These are phyloP conservation scores for Fraxinus ornus DNA, from an alignment of 305 asterid species.

Conservation along the genomic window DNA sequence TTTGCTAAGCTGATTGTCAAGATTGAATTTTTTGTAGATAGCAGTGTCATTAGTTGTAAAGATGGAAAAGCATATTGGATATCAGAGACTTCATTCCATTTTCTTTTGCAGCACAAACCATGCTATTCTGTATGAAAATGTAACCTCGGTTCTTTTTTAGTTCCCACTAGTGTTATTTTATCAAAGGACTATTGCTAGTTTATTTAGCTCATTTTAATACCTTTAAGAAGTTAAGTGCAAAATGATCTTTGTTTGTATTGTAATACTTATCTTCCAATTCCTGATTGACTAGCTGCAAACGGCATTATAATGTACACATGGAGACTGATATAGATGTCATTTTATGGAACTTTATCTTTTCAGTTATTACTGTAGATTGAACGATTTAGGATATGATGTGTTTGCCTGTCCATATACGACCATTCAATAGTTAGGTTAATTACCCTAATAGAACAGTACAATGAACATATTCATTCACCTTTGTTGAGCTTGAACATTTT, in stretches of 20 bases:
- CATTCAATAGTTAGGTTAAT: neutral
- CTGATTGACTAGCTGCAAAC: neutral
- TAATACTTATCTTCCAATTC: neutral
- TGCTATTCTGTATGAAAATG: neutral
- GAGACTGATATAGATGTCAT: neutral
- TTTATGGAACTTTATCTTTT: neutral
- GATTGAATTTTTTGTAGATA: neutral
- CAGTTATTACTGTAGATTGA: neutral
- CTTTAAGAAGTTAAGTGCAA: neutral
- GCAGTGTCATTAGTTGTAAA: neutral
- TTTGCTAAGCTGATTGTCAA: neutral
- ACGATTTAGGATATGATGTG: neutral
- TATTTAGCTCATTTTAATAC: neutral
- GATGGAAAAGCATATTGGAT: neutral
- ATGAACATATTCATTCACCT: neutral
- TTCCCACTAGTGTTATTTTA: neutral
- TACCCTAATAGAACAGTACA: neutral
- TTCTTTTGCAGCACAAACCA: neutral
- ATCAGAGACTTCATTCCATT: neutral
- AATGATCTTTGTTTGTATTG: neutral
- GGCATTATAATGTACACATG: neutral
- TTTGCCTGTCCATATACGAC: neutral
- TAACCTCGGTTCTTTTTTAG: neutral
- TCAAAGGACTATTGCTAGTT: neutral
- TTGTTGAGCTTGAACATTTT: neutral